Percentiles rank a stretch among this genome's conserved stretches.
phyloP scores from a whole-genome alignment of 345 rosid genomes.

The Bruguiera gymnorhiza region DNA sequence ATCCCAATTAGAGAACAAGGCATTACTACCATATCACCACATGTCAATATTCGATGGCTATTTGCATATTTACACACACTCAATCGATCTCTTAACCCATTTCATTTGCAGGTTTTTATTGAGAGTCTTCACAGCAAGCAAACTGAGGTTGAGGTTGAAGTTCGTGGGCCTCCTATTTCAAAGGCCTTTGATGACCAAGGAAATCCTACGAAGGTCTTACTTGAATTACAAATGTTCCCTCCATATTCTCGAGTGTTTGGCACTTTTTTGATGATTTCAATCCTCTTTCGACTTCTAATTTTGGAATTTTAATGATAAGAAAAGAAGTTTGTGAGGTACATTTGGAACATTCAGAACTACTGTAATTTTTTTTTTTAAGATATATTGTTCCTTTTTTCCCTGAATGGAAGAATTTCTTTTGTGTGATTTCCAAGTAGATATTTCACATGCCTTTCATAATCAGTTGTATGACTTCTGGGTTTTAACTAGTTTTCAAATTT shows the following conservation, averaged over 20 bases:
- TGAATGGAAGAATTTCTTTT: neutral
- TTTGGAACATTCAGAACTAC: no score
- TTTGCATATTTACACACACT: no score
- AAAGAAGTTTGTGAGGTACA: no score
- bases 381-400: neutral
- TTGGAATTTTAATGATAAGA: no score
- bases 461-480: no score
- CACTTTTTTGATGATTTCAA: neutral
- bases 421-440: neutral
- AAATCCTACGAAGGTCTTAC: slow-evolving; percentile 81
- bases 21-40: no score
- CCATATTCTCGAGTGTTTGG: slow-evolving; percentile 5
- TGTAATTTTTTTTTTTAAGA: no score
- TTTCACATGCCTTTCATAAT: slow-evolving; percentile 1
- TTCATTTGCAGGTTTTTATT: slow-evolving; percentile 54
- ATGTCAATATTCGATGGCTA: no score
- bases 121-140: slow-evolving; percentile 69
- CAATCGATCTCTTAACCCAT: neutral
- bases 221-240: slow-evolving; percentile 15
- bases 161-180: slow-evolving; percentile 90
- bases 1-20: no score
- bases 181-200: slow-evolving; percentile 90
- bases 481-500: no score
- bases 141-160: slow-evolving; percentile 68
- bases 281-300: neutral